Conservation (phyloP, 441 rosid genomes). For the Capsella rubella region DNA sequence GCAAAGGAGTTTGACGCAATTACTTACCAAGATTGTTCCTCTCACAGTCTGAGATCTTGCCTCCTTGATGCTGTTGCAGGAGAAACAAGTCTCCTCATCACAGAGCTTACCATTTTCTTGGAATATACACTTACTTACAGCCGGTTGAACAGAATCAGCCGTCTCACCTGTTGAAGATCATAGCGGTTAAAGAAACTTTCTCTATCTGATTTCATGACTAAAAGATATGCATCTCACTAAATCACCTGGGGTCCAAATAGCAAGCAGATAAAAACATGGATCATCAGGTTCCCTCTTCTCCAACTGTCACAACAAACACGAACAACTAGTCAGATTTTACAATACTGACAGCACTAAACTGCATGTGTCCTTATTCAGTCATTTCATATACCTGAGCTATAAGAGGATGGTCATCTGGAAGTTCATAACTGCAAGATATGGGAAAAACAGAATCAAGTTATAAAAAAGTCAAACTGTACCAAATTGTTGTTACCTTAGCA, state of each 20-base stretch:
- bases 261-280: slow-evolving; percentile 61
- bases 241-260: slow-evolving; percentile 72
- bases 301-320: slow-evolving; percentile 48
- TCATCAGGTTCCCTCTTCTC: slow-evolving; percentile 64
- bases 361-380: neutral
- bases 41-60: slow-evolving; percentile 60
- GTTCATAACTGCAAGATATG: slow-evolving; percentile 49
- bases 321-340: slow-evolving; percentile 19
- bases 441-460: slow-evolving; percentile 26
- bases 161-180: slow-evolving; percentile 58
- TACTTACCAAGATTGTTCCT: slow-evolving; percentile 67
- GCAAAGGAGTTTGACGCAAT: slow-evolving; percentile 2
- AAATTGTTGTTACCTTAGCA: slow-evolving; percentile 3
- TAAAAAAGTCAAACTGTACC: slow-evolving; percentile 5
- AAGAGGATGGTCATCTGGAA: slow-evolving; percentile 68
- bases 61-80: slow-evolving; percentile 58
- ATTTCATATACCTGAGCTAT: slow-evolving; percentile 52
- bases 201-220: neutral
- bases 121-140: slow-evolving; percentile 49
- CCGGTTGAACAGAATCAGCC: slow-evolving; percentile 54
- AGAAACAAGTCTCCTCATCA: slow-evolving; percentile 53
- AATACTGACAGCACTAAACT: neutral
- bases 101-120: slow-evolving; percentile 50
- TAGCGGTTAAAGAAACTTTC: neutral
- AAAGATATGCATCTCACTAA: neutral